Evolutionary conservation across 176 grass and related monocot genomes (phyloP), one percentile per base, ranked within the genome.

Genomic region (Triticum dicoccoides): DNA sequence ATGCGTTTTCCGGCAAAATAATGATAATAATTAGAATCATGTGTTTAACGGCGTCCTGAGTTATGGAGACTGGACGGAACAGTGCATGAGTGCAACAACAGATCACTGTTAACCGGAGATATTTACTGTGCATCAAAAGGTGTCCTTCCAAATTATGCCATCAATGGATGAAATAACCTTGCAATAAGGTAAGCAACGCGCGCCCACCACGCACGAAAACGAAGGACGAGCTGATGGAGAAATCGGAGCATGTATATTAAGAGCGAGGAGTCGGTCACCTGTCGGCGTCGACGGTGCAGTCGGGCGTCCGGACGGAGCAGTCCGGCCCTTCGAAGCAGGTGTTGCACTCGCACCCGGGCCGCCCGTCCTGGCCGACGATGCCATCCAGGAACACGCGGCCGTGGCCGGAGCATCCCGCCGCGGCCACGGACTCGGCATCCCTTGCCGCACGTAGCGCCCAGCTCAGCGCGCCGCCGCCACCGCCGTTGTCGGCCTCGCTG

Each of bases 291-390:
- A 84, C 93, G 5, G 69, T 71, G 82, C 95, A 98, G 78, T 87
- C 65, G 9, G 77, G 65, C 65, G 72, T 76, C 17, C 85, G 83
- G 39, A 44, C 66, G 21, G 95, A 95, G 89, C 95, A 98, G 77
- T 98, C 87, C 8, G 69, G 30, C 9, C 95, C 91, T 56, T 20
- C 9, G 66, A 92, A 93, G 82, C 93, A 95, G 33, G n/a, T 29
- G 85, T 98, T 82, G 89, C 95, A 98, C 83, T 98, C 93, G 67
- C 95, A 98, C 3, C 75, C 86, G 4, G 89, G 91, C 39, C 6
- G 24, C 8, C 88, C 89, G 9, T 87, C 79, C n/a, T 72, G 74
- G 77, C 81, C 82, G 65, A 49, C 8, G 63, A 96, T 49, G 44
- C 89, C 83, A 56, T 93, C 89, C 20, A 86, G 29, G 82, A 85